Percentiles rank a stretch among this genome's conserved stretches.
These are phyloP conservation scores for Fusarium marasasianum DNA, from an alignment of 2,329 filamentous ascomycete genomes.

Conservation along the genomic window DNA sequence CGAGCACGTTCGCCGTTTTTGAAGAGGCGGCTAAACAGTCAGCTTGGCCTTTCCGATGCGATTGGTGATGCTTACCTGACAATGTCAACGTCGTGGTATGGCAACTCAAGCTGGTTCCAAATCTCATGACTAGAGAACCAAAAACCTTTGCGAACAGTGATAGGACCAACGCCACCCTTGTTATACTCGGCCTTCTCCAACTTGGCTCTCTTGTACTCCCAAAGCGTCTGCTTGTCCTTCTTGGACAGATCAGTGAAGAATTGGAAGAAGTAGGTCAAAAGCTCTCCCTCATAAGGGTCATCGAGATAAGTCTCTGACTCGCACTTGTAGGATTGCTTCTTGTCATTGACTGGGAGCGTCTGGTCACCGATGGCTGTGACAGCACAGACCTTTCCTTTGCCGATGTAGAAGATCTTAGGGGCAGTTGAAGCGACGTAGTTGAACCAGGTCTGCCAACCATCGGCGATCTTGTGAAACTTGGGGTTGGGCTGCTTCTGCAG, in stretches of 20 bases:
- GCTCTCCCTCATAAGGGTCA: conserved; percentile 56
- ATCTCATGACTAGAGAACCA: conserved; percentile 55
- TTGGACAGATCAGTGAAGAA: conserved; percentile 49
- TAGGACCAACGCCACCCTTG: conserved; percentile 49
- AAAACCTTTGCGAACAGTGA: conserved; percentile 54
- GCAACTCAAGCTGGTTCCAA: conserved; percentile 55
- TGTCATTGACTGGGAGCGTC: conserved; percentile 41
- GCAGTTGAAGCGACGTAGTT: conserved; percentile 52
- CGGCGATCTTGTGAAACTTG: conserved; percentile 43
- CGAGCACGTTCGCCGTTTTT: conserved; percentile 53
- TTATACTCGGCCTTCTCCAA: conserved; percentile 50
- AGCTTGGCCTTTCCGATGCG: accelerated
- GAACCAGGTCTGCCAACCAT: conserved; percentile 52
- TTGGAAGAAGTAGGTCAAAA: conserved; percentile 53
- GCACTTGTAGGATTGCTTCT: conserved; percentile 48
- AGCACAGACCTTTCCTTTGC: conserved; percentile 52
- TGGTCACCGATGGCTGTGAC: conserved; percentile 51
- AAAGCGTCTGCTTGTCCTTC: conserved; percentile 48
- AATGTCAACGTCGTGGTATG: conserved; percentile 54
- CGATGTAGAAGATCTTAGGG: conserved; percentile 50
- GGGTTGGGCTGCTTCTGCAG: conserved; percentile 44
- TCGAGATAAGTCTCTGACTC: conserved; percentile 49
- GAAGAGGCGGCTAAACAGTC: conserved; percentile 45
- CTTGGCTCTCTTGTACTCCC: conserved; percentile 51
- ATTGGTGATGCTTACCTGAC: conserved; percentile 40